Base-by-base conservation (phyloP, 176 grass and related monocot genomes). In the Phragmites australis region DNA sequence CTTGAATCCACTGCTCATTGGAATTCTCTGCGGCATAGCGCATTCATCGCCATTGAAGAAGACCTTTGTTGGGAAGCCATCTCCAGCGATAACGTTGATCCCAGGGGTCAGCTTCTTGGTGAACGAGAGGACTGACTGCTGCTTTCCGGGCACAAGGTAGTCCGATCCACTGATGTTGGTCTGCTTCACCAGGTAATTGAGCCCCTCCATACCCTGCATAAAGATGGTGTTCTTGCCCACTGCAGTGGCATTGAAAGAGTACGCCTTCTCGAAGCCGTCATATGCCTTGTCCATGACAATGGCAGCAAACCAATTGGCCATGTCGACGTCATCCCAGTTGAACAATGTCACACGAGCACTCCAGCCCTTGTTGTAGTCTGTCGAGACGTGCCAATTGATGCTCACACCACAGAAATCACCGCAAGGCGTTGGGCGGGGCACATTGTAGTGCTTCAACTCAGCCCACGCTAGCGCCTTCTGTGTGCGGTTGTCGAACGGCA, bases 11-110 rank as follows among this genome's bases (percentile, higher is more conserved):
- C 58, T 80, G 52, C 74, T 92, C 5, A 82, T 50, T 1, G 75
- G 90, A 77, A 89, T 56, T 16, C 86, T 81, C 34, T 84, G 82
- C 0, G 95, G 95, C 83, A 94, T 68, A 0, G 85, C 79, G 22
- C 95, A 98, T 68, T 93, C 92, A 0, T 98, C 95, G 6, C 95
- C 95, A 9, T 98, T 98, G 87, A 98, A 98, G 86, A 90, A 98
- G 25, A 98, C 90, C 84, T 93, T 98, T 56, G 86, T 62, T 10
- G 95, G 95, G 83, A 89, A 98, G 40, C 95, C 95, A 4, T 88
- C 95, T 30, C 95, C 95, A 19, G 68, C 52, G 2, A 91, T 41
- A 51, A 98, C 66, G 53, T 93, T 46, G 56, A 98, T 91, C 17
- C 66, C 84, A 46, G 90, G 95, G 27, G 90, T 93, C n/a, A 30